Base-by-base conservation (phyloP, 257 asterid species). In the Salvia splendens region DNA sequence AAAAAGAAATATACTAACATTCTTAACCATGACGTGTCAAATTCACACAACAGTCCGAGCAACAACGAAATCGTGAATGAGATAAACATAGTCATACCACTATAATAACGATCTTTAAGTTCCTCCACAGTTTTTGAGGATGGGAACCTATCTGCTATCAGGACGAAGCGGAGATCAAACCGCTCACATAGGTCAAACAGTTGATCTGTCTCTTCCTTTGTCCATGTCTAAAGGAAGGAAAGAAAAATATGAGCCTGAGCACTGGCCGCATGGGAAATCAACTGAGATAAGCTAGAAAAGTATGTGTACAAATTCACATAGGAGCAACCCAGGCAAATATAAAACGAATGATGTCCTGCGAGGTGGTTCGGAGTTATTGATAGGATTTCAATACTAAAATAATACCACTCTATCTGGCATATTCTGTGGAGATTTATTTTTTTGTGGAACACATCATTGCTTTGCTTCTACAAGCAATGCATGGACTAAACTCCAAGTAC, bases 191-290 rank as follows among this genome's bases (percentile, higher is more conserved):
- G 66, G 52, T 85, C 97, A 81, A 94, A 94, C 78, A 94, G 76
- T 69, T 82, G 77, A 80, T 88, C 96, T 1, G 99, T 94, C 83
- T 91, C 99, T 77, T 87, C 96, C 88, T 88, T 94, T 60, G 99
- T 91, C 99, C 99, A 94, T 58, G 59, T 77, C 99, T 94, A 76
- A 64, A 20, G 55, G 55, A 41, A 78, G 52, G 64, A 57, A 32
- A 74, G 28, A 72, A 45, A 69, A 54, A 45, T 66, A 64, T 50
- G 65, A 61, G 64, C 71, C 67, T 53, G 15, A 52, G 64, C 48
- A 55, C 30, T 56, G 71, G 64, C 41, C 15, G 16, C 72, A n/a
- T 52, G 52, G n/a, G 42, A 71, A 71, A 68, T 65, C 11, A 64
- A 60, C 55, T 24, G 70, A 52, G 9, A 51, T 52, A 56, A 69